Conservation (phyloP, 306 rosid genomes). For the Quercus mongolica region DNA sequence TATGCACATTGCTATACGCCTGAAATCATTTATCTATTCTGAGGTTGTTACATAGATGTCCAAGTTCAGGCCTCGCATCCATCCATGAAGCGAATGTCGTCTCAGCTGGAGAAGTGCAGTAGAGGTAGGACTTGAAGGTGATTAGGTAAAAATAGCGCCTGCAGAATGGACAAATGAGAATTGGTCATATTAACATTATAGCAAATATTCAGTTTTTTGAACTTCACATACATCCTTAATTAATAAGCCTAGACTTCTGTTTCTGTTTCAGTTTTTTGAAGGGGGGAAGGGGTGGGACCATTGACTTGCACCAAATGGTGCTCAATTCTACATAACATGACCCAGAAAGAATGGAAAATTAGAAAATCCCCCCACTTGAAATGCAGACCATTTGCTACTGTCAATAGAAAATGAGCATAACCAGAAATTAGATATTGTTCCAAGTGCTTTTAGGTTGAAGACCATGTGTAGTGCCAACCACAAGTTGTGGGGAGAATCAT, state of each 20-base stretch:
- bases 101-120: slow-evolving; percentile 48
- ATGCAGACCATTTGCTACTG: not conserved
- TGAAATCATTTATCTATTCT: slow-evolving; percentile 65
- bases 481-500: not conserved
- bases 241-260: not conserved
- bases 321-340: not conserved
- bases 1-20: slow-evolving; percentile 12
- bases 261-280: not conserved
- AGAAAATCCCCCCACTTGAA: not conserved
- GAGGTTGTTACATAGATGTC: slow-evolving; percentile 81
- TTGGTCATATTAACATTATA: not conserved
- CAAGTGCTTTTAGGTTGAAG: not conserved
- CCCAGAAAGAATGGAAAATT: not conserved
- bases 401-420: not conserved
- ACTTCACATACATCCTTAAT: not conserved
- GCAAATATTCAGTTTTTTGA: not conserved
- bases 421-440: not conserved
- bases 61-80: slow-evolving; percentile 88
- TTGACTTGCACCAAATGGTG: not conserved
- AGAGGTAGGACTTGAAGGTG: slow-evolving; percentile 85
- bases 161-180: slow-evolving; percentile 23
- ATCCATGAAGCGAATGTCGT: slow-evolving; percentile 64
- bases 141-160: slow-evolving; percentile 84
- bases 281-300: no score
- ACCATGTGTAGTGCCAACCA: not conserved